Evolutionary conservation across 106 monocot genomes (phyloP), one percentile per base, ranked within the genome.

Genomic region (Allium sativum): DNA sequence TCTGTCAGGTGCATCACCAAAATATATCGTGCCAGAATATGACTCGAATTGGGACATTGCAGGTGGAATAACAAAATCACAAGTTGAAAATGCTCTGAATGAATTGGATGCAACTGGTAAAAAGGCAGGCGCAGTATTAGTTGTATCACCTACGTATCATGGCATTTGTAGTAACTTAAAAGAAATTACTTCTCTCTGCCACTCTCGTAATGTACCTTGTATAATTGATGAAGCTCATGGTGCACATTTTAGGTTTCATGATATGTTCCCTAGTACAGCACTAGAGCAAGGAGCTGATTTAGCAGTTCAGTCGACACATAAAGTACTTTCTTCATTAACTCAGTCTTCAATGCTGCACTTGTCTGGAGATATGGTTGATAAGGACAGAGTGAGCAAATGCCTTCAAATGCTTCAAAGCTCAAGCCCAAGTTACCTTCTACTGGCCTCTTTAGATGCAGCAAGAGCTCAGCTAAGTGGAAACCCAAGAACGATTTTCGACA

Each of bases 141-240:
- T 93, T 22, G 86, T 81, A 60, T 85, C 89, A 31, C 93, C 93
- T 7, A 93, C 93, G 15, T 93, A 93, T 65, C 89, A 93, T 71
- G 93, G 93, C 0, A 74, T 93, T 12, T 89, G 89, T 78, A 85
- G 89, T 64, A 57, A 86, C 62, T 17, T 86, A 66, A 48, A 66
- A 48, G 82, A 71, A 40, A 86, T 89, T 55, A 54, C 64, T 9
- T 43, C 54, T 9, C 6, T 93, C 1, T 89, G 93, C 20, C 93
- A 89, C 68, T 68, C 62, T 0, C 60, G 59, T 44, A 54, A 74
- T 40, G 75, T 93, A 65, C 85, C 89, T 2, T 58, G 85, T 21
- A 78, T 93, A 65, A 77, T 83, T 22, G 93, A 93, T 40, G 93
- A 93, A 79, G 93, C 93, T 21, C 93, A 93, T 47, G 89, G 89